These are phyloP conservation scores for Peniophora sp. DNA, from an alignment of 1,284 basidiomycete genomes.

Conservation along the genomic window DNA sequence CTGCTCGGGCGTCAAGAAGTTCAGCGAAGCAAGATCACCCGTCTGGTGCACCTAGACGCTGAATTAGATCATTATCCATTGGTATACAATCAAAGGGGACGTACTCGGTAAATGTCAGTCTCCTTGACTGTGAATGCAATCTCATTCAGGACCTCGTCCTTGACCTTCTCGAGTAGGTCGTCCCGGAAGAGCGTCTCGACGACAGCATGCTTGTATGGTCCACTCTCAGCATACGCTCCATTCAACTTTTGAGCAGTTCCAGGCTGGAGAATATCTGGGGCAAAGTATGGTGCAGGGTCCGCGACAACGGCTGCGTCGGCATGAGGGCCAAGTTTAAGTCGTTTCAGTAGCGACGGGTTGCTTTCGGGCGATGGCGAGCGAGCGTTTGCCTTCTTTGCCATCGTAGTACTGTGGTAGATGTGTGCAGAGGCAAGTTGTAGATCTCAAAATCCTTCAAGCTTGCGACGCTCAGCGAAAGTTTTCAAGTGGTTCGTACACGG, in stretches of 20 bases:
- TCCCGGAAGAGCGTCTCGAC: slow-evolving; percentile 83
- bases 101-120: slow-evolving; percentile 97
- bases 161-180: slow-evolving; percentile 68
- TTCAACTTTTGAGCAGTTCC: slow-evolving; percentile 47
- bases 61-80: neutral
- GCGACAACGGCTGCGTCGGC: slow-evolving; percentile 8
- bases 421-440: neutral
- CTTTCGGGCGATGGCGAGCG: slow-evolving; percentile 21
- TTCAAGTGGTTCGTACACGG: too few relatives aligned
- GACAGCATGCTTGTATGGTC: slow-evolving; percentile 82
- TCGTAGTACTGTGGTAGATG: neutral
- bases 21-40: slow-evolving; percentile 91
- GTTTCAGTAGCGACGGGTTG: slow-evolving; percentile 20
- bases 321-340: slow-evolving; percentile 23
- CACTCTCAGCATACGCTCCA: slow-evolving; percentile 46
- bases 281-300: slow-evolving; percentile 36
- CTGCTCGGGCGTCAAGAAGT: slow-evolving; percentile 73
- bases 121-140: slow-evolving; percentile 95
- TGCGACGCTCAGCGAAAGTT: too few relatives aligned
- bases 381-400: slow-evolving; percentile 19
- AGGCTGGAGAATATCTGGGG: slow-evolving; percentile 48
- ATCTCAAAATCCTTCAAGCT: too few relatives aligned
- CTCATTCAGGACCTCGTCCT: slow-evolving; percentile 77
- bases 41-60: slow-evolving; percentile 84
- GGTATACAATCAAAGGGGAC: slow-evolving; percentile 10